Conservation (phyloP, 2,329 filamentous ascomycete genomes). For the Plenodomus lindquistii region DNA sequence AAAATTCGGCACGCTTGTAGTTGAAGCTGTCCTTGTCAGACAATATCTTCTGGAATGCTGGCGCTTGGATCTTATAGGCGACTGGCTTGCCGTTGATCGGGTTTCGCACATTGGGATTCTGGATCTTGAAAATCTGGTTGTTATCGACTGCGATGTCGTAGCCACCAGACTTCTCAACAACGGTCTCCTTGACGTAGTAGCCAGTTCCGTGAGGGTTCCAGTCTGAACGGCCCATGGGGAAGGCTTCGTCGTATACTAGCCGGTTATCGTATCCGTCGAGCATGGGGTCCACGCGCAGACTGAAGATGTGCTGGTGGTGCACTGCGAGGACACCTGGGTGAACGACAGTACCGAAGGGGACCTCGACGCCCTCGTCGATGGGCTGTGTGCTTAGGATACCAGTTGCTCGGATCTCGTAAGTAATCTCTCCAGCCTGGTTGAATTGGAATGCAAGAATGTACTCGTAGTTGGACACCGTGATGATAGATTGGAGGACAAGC, state of each 20-base stretch:
- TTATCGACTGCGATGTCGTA: constrained; percentile 53
- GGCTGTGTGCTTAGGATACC: constrained; percentile 70
- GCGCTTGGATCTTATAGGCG: constrained; percentile 55
- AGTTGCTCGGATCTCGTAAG: constrained; percentile 70
- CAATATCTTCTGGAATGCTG: constrained; percentile 56
- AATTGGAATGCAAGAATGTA: constrained; percentile 74
- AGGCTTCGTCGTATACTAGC: constrained; percentile 57
- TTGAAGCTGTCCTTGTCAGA: constrained; percentile 58
- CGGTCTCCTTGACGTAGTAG: constrained; percentile 53
- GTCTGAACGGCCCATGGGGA: constrained; percentile 61
- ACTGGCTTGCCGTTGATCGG: constrained; percentile 54
- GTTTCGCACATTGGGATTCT: constrained; percentile 50
- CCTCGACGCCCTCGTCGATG: constrained; percentile 66
- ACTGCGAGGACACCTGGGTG: constrained; percentile 70
- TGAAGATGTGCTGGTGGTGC: constrained; percentile 78
- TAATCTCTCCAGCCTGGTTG: constrained; percentile 69
- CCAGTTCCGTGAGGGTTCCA: constrained; percentile 61
- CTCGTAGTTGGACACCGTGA: constrained; percentile 73
- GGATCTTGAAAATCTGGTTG: constrained; percentile 56
- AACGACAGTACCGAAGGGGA: constrained; percentile 70
- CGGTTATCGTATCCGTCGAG: constrained; percentile 53
- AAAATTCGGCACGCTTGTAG: constrained; percentile 63
- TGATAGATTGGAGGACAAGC: constrained; percentile 70
- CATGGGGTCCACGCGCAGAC: constrained; percentile 53
- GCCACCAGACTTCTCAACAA: constrained; percentile 54